These are phyloP conservation scores for Xylaria venustula DNA, from an alignment of 495 filamentous ascomycete genomes.

Conservation along the genomic window DNA sequence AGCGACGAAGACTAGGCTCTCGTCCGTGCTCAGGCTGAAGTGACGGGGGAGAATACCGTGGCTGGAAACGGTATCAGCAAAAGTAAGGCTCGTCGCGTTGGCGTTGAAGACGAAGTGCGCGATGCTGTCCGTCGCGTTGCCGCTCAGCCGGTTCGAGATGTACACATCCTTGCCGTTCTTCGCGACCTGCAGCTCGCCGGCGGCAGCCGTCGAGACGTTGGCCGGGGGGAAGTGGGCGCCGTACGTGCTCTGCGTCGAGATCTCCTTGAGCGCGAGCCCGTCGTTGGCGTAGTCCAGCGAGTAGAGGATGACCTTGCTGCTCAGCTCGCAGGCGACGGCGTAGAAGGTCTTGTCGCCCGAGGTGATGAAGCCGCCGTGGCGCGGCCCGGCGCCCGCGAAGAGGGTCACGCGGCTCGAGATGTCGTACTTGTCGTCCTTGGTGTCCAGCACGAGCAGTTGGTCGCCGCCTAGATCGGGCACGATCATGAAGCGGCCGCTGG, in stretches of 20 bases:
- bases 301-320: conserved; percentile 30
- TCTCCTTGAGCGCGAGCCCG: conserved; percentile 18
- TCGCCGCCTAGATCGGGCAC: conserved; percentile 34
- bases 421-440: conserved; percentile 22
- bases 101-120: conserved; percentile 29
- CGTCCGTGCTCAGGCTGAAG: conserved; percentile 28
- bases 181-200: conserved; percentile 29
- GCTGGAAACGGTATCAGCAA: conserved; percentile 18
- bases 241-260: conserved; percentile 29
- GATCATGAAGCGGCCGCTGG: conserved; percentile 31
- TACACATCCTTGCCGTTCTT: conserved; percentile 30
- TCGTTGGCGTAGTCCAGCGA: conserved; percentile 22
- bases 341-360: conserved; percentile 25
- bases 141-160: conserved; percentile 35
- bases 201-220: conserved; percentile 23
- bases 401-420: conserved; percentile 21
- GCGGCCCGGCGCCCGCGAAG: conserved; percentile 27
- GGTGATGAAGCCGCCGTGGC: conserved; percentile 35
- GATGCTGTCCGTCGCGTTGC: conserved; percentile 31
- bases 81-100: conserved; percentile 20
- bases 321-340: conserved; percentile 28
- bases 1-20: conserved; percentile 27
- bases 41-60: conserved; percentile 32
- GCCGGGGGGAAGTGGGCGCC: conserved; percentile 18
- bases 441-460: conserved; percentile 30